Base-by-base conservation (phyloP, 176 grass and related monocot genomes). In the Chrysopogon serrulatus region DNA sequence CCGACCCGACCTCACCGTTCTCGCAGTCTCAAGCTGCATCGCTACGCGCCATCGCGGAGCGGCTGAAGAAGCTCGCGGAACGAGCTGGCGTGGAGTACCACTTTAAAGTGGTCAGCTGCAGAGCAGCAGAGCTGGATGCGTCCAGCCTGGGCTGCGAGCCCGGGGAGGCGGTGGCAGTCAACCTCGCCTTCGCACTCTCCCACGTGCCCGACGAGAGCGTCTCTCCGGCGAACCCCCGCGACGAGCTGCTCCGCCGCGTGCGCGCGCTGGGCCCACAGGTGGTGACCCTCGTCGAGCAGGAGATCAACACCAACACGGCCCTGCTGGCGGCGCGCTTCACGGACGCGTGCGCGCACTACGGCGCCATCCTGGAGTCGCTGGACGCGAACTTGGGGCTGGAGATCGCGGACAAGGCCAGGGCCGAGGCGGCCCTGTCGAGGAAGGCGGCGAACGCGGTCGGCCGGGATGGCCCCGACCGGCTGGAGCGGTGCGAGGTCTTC, bases 131-230 rank as follows among this genome's bases (percentile, higher is more conserved):
- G 65, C 73, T 98, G 37, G 91, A 98, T 4, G 77, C 82, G 1
- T 26, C 88, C 7, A 73, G 32, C 40, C 77, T 98, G 43, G 65
- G 92, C 30, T 93, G 90, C 79, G 88, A 91, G 60, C 74, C 82
- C 1, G 95, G 86, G 12, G 95, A 98, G 78, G 91, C 86, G 31
- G 65, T 98, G 76, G 92, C 84, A 0, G 95, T 98, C 43, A 98
- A 98, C 88, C 86, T 98, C 18, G 84, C 95, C 74, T 98, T 95
- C 68, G 88, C 81, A 16, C 82, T 98, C 49, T 94, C 95, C 1
- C 90, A 83, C 74, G 88, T 98, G 4, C 90, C 90, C 2, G 95
- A 98, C 71, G 95, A 98, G 82, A 98, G 92, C 74, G 95, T 98
- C 23, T 91, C 90, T n/a, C 95, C 95, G 66, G 83, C 88, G 77